A percentile compares a stretch with the other conserved stretches of the same genome.
Evolutionary conservation across 2,329 filamentous ascomycete genomes (phyloP).

Genomic region (Cladosporium phlei): DNA sequence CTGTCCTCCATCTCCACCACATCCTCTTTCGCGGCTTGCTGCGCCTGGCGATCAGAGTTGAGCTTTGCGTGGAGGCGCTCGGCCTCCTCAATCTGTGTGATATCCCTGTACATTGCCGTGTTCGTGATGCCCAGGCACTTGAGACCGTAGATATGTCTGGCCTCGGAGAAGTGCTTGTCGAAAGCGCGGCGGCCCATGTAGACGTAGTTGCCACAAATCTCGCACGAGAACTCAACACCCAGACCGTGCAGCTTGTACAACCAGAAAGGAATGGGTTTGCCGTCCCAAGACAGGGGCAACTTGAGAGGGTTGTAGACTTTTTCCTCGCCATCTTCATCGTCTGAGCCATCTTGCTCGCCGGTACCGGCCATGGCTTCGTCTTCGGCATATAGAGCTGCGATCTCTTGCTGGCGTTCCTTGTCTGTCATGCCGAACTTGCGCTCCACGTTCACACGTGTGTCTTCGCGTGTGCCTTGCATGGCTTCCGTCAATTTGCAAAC

Average conservation of each 20-base stretch:
- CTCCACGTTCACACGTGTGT: slow-evolving; percentile 92
- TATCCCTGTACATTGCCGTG: slow-evolving; percentile 78
- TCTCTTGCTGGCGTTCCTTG: slow-evolving; percentile 86
- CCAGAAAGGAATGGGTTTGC: slow-evolving; percentile 98
- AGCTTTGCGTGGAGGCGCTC: slow-evolving; percentile 89
- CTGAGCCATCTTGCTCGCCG: slow-evolving; percentile 57
- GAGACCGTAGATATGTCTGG: slow-evolving; percentile 84
- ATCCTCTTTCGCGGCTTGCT: slow-evolving; percentile 55
- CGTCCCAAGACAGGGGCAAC: slow-evolving; percentile 92
- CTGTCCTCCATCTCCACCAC: slow-evolving; percentile 98
- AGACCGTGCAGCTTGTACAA: slow-evolving; percentile 94
- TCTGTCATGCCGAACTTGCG: slow-evolving; percentile 97
- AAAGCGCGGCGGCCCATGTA: slow-evolving; percentile 96
- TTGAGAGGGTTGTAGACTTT: slow-evolving; percentile 97
- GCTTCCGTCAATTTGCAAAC: slow-evolving; percentile 73
- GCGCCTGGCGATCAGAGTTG: slow-evolving; percentile 74
- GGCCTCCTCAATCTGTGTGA: slow-evolving; percentile 86
- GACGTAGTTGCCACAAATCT: slow-evolving; percentile 97
- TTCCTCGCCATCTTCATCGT: slow-evolving; percentile 64
- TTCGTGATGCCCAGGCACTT: slow-evolving; percentile 92
- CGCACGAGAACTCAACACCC: slow-evolving; percentile 90
- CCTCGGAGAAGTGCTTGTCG: slow-evolving; percentile 97
- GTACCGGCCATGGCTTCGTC: slow-evolving; percentile 39
- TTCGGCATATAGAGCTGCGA: slow-evolving; percentile 76
- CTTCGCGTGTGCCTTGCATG: slow-evolving; percentile 81